Percentiles rank a stretch among this genome's conserved stretches.
Evolutionary conservation across 768 basidiomycete species (phyloP).

Genomic region (Amanita fuliginea): DNA sequence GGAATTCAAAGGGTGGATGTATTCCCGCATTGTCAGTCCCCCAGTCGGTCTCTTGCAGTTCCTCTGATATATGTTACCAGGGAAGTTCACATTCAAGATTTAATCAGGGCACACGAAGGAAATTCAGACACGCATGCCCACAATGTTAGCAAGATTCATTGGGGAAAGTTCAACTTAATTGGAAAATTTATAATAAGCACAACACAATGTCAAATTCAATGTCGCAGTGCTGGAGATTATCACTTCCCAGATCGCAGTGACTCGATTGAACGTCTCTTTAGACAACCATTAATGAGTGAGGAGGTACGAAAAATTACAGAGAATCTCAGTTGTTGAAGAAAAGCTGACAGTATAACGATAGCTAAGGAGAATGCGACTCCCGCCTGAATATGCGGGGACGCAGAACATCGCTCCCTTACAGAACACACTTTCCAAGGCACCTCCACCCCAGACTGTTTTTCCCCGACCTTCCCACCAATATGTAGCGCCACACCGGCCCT

Average conservation of each 20-base stretch:
- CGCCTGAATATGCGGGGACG: neutral
- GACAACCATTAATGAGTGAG: conserved; percentile 52
- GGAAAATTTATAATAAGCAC: conserved; percentile 76
- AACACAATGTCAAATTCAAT: conserved; percentile 67
- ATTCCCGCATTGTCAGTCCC: conserved; percentile 72
- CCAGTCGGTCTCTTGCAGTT: neutral
- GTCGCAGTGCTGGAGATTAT: conserved; percentile 48
- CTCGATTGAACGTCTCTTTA: conserved; percentile 45
- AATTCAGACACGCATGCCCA: conserved; percentile 62
- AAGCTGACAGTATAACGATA: neutral
- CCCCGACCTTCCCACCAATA: neutral
- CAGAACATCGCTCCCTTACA: neutral
- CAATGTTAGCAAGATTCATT: conserved; percentile 72
- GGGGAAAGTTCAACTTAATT: conserved; percentile 94
- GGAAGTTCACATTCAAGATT: conserved; percentile 85
- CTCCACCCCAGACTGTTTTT: neutral
- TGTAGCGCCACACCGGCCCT: neutral
- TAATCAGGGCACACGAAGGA: conserved; percentile 79
- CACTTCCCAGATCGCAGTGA: conserved; percentile 41
- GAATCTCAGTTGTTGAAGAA: neutral
- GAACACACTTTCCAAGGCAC: neutral
- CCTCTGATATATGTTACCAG: conserved; percentile 26
- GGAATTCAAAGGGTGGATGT: conserved; percentile 75
- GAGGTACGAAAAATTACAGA: conserved; percentile 33
- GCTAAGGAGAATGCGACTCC: conserved; percentile 2